A percentile compares a stretch with the other conserved stretches of the same genome.
These are phyloP conservation scores for Elongisporangium anandrum DNA, from an alignment of 352 stramenopile genomes.

Conservation along the genomic window DNA sequence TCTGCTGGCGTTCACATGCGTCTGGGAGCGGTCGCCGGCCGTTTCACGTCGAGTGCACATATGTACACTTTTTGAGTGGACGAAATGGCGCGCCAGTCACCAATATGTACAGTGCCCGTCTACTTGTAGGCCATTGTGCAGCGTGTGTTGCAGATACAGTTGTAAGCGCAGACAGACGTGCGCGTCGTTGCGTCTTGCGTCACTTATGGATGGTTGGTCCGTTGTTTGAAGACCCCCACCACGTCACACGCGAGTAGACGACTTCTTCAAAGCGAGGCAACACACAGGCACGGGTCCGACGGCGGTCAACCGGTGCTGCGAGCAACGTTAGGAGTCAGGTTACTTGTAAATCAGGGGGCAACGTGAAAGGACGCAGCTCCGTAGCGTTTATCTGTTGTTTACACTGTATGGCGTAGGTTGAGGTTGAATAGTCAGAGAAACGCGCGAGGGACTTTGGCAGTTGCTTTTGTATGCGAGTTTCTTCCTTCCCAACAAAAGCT, in stretches of 20 bases:
- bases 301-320: neutral
- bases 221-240: neutral
- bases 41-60: neutral
- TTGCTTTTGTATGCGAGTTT: neutral
- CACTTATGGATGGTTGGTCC: neutral
- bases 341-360: neutral
- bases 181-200: neutral
- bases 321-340: neutral
- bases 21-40: neutral
- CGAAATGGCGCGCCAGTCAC: neutral
- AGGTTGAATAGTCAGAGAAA: neutral
- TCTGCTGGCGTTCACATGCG: neutral
- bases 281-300: neutral
- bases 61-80: neutral
- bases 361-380: neutral
- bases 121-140: neutral
- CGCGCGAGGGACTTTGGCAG: neutral
- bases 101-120: neutral
- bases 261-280: neutral
- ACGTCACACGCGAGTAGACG: neutral
- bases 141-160: neutral
- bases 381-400: neutral
- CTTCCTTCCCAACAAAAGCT: neutral
- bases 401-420: neutral
- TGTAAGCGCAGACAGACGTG: neutral